These are phyloP conservation scores for Colletotrichum aenigma DNA, from an alignment of 2,329 filamentous ascomycete species.

Conservation along the genomic window DNA sequence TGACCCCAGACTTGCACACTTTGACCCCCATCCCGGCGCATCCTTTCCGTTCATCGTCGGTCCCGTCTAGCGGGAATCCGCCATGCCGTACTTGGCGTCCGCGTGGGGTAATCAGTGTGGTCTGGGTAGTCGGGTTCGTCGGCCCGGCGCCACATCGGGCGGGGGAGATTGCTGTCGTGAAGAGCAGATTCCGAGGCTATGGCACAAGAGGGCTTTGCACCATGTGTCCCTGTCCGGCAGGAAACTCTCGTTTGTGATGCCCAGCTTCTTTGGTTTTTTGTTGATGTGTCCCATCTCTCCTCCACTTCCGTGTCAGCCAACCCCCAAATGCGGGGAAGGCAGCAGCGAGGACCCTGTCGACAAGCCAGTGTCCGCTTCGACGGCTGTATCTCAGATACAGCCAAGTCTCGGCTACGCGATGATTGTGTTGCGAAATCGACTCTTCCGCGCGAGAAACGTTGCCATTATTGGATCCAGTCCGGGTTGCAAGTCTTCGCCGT, in stretches of 20 bases:
- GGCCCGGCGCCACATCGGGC: not conserved
- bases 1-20: slow-evolving; percentile 1
- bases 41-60: slow-evolving; percentile 1
- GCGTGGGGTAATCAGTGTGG: slow-evolving; percentile 21
- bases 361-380: slow-evolving; percentile 48
- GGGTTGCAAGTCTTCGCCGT: slow-evolving; percentile 20
- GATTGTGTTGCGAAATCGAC: slow-evolving; percentile 33
- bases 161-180: not conserved
- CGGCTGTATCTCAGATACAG: slow-evolving; percentile 43
- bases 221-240: slow-evolving; percentile 36
- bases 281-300: slow-evolving; percentile 28
- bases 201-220: slow-evolving; percentile 23
- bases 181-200: slow-evolving; percentile 3
- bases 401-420: slow-evolving; percentile 37
- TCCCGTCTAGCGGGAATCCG: slow-evolving; percentile 19
- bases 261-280: slow-evolving; percentile 31
- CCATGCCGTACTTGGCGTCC: slow-evolving; percentile 8
- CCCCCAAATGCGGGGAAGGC: slow-evolving; percentile 12
- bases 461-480: slow-evolving; percentile 33
- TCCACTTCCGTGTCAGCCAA: slow-evolving; percentile 29
- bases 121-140: slow-evolving; percentile 2
- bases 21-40: slow-evolving; percentile 15
- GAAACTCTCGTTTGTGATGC: slow-evolving; percentile 22
- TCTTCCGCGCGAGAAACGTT: slow-evolving; percentile 20
- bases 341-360: slow-evolving; percentile 40